Percentiles rank a stretch among this genome's conserved stretches.
These are phyloP conservation scores for Ganoderma sinense DNA, from an alignment of 1,284 basidiomycete genomes.

Conservation along the genomic window DNA sequence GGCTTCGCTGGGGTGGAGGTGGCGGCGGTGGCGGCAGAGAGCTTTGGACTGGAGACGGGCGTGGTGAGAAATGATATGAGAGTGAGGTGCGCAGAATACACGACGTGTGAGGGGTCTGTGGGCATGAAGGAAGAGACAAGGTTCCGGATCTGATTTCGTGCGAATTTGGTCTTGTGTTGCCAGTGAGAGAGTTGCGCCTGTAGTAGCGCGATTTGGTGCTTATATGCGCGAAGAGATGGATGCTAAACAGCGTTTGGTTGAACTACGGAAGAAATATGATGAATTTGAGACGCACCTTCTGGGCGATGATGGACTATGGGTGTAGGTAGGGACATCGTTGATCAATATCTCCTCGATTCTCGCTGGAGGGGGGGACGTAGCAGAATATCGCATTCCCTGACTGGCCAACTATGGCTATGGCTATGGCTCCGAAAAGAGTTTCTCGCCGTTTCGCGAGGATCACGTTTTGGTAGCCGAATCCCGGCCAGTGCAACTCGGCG, in stretches of 20 bases:
- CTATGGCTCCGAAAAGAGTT: too few relatives aligned
- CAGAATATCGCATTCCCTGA: too few relatives aligned
- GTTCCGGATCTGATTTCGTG: slow-evolving; percentile 61
- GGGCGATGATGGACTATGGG: slow-evolving; percentile 62
- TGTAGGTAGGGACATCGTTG: neutral
- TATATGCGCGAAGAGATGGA: slow-evolving; percentile 65
- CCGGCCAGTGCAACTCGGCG: too few relatives aligned
- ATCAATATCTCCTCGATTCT: neutral
- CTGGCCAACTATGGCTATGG: too few relatives aligned
- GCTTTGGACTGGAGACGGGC: slow-evolving; percentile 26
- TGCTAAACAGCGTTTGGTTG: slow-evolving; percentile 46
- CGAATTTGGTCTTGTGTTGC: slow-evolving; percentile 64
- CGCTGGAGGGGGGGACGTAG: too few relatives aligned
- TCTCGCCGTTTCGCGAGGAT: too few relatives aligned
- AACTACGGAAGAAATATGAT: neutral
- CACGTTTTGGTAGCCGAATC: too few relatives aligned
- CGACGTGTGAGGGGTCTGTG: slow-evolving; percentile 56
- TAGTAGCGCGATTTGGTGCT: slow-evolving; percentile 62
- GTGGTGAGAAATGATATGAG: slow-evolving; percentile 54
- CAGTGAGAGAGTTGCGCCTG: slow-evolving; percentile 63
- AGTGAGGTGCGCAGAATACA: slow-evolving; percentile 63
- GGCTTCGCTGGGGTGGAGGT: slow-evolving; percentile 6
- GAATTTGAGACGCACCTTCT: slow-evolving; percentile 53
- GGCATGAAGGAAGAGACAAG: slow-evolving; percentile 56
- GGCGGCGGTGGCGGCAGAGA: slow-evolving; percentile 15